Conservation (phyloP, 1,284 basidiomycete genomes). For the Moesziomyces antarcticus region DNA sequence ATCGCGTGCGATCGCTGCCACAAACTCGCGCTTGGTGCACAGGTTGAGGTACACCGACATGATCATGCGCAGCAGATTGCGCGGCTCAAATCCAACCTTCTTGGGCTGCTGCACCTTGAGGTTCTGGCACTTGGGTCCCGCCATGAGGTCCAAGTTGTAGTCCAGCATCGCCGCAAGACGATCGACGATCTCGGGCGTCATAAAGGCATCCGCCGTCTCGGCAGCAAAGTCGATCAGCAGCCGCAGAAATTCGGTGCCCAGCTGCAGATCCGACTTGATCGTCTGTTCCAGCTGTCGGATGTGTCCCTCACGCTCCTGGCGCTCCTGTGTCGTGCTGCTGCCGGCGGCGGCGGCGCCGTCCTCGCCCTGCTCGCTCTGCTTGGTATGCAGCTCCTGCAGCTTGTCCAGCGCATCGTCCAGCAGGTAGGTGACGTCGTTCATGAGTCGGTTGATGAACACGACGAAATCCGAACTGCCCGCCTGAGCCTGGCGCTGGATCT, state of each 20-base stretch:
- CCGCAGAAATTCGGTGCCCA: constrained; percentile 87
- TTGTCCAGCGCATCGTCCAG: constrained; percentile 95
- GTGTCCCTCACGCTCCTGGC: constrained; percentile 84
- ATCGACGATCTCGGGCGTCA: constrained; percentile 96
- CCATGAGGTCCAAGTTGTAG: constrained; percentile 90
- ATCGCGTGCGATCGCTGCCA: constrained; percentile 89
- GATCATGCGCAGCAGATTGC: constrained; percentile 83
- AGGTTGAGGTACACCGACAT: constrained; percentile 92
- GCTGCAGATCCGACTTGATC: constrained; percentile 84
- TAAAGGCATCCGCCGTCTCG: constrained; percentile 90
- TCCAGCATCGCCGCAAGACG: constrained; percentile 95
- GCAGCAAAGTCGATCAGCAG: constrained; percentile 91
- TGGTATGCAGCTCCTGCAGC: constrained; percentile 84
- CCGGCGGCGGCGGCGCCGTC: constrained; percentile 73
- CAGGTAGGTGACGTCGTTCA: constrained; percentile 98
- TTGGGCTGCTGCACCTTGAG: constrained; percentile 87
- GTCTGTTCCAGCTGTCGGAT: constrained; percentile 83
- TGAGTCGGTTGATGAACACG: constrained; percentile 95
- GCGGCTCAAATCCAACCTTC: constrained; percentile 89
- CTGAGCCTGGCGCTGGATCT: constrained; percentile 53
- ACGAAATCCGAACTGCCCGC: constrained; percentile 70
- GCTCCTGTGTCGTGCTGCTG: constrained; percentile 75
- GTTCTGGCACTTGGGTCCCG: constrained; percentile 82
- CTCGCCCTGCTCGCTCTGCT: constrained; percentile 79
- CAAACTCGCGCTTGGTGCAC: constrained; percentile 81